Percentiles rank a stretch among this genome's conserved stretches.
Evolutionary conservation across 176 grass and related monocot species (phyloP).

Genomic region (Musa troglodytarum): DNA sequence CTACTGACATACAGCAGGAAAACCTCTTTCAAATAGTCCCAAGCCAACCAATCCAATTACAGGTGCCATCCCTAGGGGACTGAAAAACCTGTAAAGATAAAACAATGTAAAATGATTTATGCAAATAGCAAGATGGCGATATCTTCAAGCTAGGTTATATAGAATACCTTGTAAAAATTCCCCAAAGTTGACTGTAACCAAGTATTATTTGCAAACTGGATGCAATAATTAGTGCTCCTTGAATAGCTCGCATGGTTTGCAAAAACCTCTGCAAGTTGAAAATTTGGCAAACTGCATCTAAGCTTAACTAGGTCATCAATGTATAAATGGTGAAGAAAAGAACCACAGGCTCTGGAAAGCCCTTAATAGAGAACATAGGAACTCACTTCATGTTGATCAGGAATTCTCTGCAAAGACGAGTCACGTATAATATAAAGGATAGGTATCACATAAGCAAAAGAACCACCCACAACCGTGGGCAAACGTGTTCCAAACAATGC

Average conservation of each 20-base stretch:
- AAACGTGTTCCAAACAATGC: conserved; percentile 49
- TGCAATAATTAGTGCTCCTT: conserved; percentile 43
- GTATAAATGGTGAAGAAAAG: background rate
- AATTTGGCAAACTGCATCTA: background rate
- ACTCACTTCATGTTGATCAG: conserved; percentile 42
- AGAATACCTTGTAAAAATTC: conserved; percentile 39
- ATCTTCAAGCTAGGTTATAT: background rate
- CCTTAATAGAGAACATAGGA: background rate
- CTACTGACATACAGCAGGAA: conserved; percentile 32
- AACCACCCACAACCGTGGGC: conserved; percentile 42
- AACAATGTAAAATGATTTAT: background rate
- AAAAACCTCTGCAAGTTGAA: conserved; percentile 41
- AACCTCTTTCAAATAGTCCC: conserved; percentile 50
- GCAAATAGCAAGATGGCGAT: background rate
- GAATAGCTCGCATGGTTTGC: conserved; percentile 52
- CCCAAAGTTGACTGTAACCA: conserved; percentile 48
- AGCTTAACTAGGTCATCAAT: background rate
- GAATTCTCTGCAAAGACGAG: conserved; percentile 36
- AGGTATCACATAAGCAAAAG: conserved; percentile 48
- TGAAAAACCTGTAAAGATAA: conserved; percentile 39
- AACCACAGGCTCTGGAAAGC: background rate
- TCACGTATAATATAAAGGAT: conserved; percentile 50
- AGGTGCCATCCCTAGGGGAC: conserved; percentile 41
- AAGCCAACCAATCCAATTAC: conserved; percentile 48
- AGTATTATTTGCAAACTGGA: conserved; percentile 52